Evolutionary conservation across 495 filamentous ascomycete species (phyloP), one percentile per base, ranked within the genome.

Genomic region (Aspergillus bertholletiae): DNA sequence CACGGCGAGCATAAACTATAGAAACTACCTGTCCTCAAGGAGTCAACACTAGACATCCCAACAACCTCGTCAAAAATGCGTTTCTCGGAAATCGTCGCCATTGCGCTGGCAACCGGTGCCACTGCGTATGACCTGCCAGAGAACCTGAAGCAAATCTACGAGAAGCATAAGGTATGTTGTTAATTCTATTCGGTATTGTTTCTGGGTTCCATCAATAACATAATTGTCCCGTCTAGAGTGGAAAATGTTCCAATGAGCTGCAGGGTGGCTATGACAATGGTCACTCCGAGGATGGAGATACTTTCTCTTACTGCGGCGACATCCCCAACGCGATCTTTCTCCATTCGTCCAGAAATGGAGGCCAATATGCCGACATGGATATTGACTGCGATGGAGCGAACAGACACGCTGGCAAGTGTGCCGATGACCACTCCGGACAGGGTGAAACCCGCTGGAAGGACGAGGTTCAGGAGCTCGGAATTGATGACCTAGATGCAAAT

Each of bases 321-420:
- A 65, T 67, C 32, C 21, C 47, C 26, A 56, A 59, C 7, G 64
- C 54, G n/a, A 66, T 74, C 44, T 74, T 54, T 56, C 54, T 72
- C 7, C 63, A 71, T 22, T 58, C 59, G 37, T 49, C 57, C 1
- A 46, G 35, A 5, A 61, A 58, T 22, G 58, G 61, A 0, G 62
- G 61, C 6, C 28, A 61, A 46, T 68, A 69, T 35, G 63, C 51
- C 18, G 60, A 72, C n/a, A n/a, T n/a, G n/a, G n/a, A n/a, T n/a
- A n/a, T n/a, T n/a, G n/a, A n/a, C n/a, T n/a, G n/a, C n/a, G n/a
- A n/a, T n/a, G n/a, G n/a, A n/a, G n/a, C n/a, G n/a, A n/a, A n/a
- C n/a, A n/a, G n/a, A n/a, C n/a, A n/a, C n/a, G n/a, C n/a, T n/a
- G n/a, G n/a, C n/a, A n/a, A n/a, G n/a, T n/a, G n/a, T n/a, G n/a